Evolutionary conservation across 2,329 filamentous ascomycete genomes (phyloP).

Genomic region (Lachnellula arida): DNA sequence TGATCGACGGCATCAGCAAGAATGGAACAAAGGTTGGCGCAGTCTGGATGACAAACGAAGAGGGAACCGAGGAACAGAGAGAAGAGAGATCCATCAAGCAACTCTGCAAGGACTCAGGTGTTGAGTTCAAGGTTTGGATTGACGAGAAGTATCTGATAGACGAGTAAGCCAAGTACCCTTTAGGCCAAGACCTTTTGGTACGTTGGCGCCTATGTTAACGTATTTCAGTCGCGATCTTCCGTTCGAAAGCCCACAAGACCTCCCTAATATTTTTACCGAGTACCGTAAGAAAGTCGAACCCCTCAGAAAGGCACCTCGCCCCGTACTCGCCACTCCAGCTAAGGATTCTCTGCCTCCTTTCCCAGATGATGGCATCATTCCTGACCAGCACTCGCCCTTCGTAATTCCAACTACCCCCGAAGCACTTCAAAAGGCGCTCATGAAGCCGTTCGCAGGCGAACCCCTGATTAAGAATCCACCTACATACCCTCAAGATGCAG

Average conservation of each 20-base stretch:
- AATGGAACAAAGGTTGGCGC: slow-evolving; percentile 46
- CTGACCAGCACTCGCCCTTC: slow-evolving; percentile 59
- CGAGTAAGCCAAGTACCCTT: slow-evolving; percentile 53
- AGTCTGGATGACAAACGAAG: slow-evolving; percentile 71
- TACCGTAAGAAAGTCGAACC: slow-evolving; percentile 72
- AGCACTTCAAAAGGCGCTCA: slow-evolving; percentile 48
- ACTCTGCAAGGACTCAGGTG: slow-evolving; percentile 46
- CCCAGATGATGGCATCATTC: slow-evolving; percentile 45
- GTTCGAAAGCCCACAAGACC: slow-evolving; percentile 49
- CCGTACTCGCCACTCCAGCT: slow-evolving; percentile 48
- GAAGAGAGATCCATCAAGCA: slow-evolving; percentile 56
- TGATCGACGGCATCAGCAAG: slow-evolving; percentile 47
- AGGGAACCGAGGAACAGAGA: slow-evolving; percentile 61
- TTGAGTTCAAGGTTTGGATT: slow-evolving; percentile 60
- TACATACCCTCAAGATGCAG: slow-evolving; percentile 45
- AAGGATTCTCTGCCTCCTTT: slow-evolving; percentile 51
- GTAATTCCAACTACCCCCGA: slow-evolving; percentile 52
- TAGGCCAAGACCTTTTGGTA: neutral
- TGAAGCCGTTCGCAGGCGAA: slow-evolving; percentile 50
- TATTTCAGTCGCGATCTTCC: slow-evolving; percentile 59
- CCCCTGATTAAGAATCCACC: slow-evolving; percentile 49
- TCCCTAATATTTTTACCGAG: slow-evolving; percentile 71
- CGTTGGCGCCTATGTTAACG: neutral
- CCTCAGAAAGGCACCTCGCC: slow-evolving; percentile 59
- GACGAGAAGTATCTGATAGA: slow-evolving; percentile 79